Percentiles rank a stretch among this genome's conserved stretches.
Conservation (phyloP, 305 asterid species). For the Fraxinus angustifolia region DNA sequence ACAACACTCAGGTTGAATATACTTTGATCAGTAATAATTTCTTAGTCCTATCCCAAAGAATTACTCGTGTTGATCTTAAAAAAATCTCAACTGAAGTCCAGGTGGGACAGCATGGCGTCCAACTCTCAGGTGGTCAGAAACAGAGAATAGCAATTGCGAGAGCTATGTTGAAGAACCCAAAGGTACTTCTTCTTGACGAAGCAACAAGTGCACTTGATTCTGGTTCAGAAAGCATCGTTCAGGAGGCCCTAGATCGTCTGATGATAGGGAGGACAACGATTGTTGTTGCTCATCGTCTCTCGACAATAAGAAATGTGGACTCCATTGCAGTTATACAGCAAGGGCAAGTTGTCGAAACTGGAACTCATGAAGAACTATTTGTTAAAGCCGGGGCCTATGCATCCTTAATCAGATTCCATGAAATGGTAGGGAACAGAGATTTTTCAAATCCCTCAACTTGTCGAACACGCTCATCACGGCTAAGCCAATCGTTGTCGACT, state of each 20-base stretch:
- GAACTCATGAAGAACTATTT: slow-evolving; percentile 85
- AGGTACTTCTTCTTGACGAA: background rate
- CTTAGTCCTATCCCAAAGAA: background rate
- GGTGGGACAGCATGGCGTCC: background rate
- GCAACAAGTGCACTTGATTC: background rate
- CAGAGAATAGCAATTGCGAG: background rate
- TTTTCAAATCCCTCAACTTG: slow-evolving; percentile 83
- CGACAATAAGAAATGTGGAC: slow-evolving; percentile 81
- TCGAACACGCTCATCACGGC: slow-evolving; percentile 71
- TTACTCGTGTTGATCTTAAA: background rate
- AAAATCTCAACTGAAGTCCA: background rate
- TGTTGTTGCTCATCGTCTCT: slow-evolving; percentile 91
- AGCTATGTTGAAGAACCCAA: background rate
- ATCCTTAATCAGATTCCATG: slow-evolving; percentile 79
- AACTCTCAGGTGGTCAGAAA: slow-evolving; percentile 2
- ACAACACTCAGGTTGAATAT: slow-evolving; percentile 65
- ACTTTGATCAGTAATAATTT: background rate
- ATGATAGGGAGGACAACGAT: slow-evolving; percentile 93
- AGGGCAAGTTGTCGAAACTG: slow-evolving; percentile 92
- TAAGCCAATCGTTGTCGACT: slow-evolving; percentile 85
- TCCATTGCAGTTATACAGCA: slow-evolving; percentile 88
- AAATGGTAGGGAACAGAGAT: slow-evolving; percentile 82
- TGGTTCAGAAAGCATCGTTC: slow-evolving; percentile 70
- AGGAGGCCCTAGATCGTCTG: slow-evolving; percentile 88
- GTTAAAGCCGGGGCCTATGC: slow-evolving; percentile 87